Conservation (phyloP, 768 basidiomycete genomes). For the Termitomyces sp. region DNA sequence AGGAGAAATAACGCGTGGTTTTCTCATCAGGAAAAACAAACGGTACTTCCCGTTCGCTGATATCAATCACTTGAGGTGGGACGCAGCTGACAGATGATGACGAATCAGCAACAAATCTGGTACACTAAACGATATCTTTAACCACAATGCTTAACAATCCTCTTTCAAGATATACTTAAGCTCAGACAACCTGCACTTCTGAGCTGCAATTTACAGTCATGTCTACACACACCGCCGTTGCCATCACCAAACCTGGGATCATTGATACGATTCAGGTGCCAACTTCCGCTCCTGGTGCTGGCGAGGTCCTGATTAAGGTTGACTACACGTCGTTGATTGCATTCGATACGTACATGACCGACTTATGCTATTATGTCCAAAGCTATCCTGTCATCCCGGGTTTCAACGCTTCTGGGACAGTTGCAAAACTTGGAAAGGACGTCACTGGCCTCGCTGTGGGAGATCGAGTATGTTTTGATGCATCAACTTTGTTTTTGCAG, state of each 20-base stretch:
- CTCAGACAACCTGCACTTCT: not conserved
- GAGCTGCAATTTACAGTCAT: conserved; percentile 10
- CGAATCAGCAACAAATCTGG: not conserved
- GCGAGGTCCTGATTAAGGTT: conserved; percentile 31
- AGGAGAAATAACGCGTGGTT: not conserved
- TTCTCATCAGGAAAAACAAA: not conserved
- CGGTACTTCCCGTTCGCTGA: not conserved
- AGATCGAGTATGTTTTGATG: conserved; percentile 28
- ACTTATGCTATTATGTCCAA: conserved; percentile 19
- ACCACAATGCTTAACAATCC: not conserved
- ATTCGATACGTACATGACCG: conserved; percentile 31
- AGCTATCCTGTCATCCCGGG: conserved; percentile 30
- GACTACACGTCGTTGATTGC: conserved; percentile 30
- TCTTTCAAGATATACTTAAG: not conserved
- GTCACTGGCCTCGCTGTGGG: conserved; percentile 26
- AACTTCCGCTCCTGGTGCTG: conserved; percentile 23
- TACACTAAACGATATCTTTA: not conserved
- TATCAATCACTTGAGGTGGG: not conserved
- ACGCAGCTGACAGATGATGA: not conserved
- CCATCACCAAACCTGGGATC: conserved; percentile 26
- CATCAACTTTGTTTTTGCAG: not conserved
- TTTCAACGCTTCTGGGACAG: conserved; percentile 28
- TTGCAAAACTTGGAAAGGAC: conserved; percentile 26
- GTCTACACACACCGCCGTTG: conserved; percentile 37
- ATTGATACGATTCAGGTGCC: conserved; percentile 27